Conservation (phyloP, 345 rosid genomes). For the Linum usitatissimum region DNA sequence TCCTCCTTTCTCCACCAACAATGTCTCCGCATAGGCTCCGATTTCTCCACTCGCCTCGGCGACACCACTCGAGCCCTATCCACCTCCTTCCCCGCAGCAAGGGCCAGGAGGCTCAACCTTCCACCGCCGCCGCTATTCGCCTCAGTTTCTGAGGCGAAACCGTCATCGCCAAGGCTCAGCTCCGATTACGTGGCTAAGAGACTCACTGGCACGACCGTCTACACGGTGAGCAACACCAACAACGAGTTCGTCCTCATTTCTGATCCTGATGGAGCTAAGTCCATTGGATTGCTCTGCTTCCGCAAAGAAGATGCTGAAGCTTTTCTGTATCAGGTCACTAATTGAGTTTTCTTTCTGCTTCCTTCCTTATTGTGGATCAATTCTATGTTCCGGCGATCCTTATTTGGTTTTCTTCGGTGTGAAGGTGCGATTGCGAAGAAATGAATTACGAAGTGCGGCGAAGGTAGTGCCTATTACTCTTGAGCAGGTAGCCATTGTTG, state of each 20-base stretch:
- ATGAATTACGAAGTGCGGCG: conserved; percentile 56
- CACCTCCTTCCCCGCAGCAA: conserved; percentile 18
- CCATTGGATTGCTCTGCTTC: conserved; percentile 87
- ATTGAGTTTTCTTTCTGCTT: not conserved
- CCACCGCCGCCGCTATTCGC: conserved; percentile 40
- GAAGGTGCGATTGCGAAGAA: conserved; percentile 68
- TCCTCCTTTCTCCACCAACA: conserved; percentile 55
- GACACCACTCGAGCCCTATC: conserved; percentile 39
- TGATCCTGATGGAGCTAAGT: conserved; percentile 74
- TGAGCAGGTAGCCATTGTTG: conserved; percentile 49
- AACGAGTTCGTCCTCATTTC: conserved; percentile 91
- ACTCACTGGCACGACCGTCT: conserved; percentile 65
- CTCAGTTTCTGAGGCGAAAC: conserved; percentile 50
- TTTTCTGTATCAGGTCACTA: conserved; percentile 70
- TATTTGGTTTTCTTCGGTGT: not conserved
- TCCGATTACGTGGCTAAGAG: conserved; percentile 60
- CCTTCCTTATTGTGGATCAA: not conserved
- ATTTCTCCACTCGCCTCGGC: conserved; percentile 44
- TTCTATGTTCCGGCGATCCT: not conserved
- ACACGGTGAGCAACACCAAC: conserved; percentile 77
- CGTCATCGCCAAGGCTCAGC: conserved; percentile 23
- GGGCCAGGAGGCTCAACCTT: conserved; percentile 4
- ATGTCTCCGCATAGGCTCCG: conserved; percentile 45
- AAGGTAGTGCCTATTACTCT: conserved; percentile 85
- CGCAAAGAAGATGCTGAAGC: conserved; percentile 91